A percentile compares a stretch with the other conserved stretches of the same genome.
phyloP scores from a whole-genome alignment of 495 filamentous ascomycete genomes.

The Sporormia fimetaria region DNA sequence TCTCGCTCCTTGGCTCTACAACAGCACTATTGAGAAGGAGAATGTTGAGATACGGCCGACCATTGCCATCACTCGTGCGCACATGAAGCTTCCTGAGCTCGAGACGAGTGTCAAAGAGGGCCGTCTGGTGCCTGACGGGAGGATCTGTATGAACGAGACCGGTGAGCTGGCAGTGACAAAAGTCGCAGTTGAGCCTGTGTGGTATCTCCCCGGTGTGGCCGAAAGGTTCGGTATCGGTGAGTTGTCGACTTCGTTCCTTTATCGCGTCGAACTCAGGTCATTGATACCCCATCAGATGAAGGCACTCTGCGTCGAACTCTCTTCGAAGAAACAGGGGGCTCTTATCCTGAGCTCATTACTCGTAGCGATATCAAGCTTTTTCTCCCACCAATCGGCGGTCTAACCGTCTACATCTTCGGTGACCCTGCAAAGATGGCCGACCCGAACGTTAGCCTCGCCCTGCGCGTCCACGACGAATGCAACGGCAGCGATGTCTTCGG shows the following conservation, averaged over 20 bases:
- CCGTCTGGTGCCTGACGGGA: conserved; percentile 74
- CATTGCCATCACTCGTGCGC: conserved; percentile 87
- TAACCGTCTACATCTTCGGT: conserved; percentile 96
- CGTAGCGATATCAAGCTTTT: conserved; percentile 90
- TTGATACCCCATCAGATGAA: conserved; percentile 48
- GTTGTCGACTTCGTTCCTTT: conserved; percentile 13
- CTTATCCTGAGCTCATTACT: conserved; percentile 85
- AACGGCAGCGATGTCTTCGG: conserved; percentile 98
- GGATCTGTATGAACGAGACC: conserved; percentile 67
- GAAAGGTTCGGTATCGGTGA: conserved; percentile 83
- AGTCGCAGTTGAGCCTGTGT: conserved; percentile 87
- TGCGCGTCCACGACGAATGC: conserved; percentile 92
- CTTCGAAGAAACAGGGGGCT: conserved; percentile 92
- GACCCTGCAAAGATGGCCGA: conserved; percentile 89
- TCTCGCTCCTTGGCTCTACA: conserved; percentile 70
- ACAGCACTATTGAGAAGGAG: conserved; percentile 54
- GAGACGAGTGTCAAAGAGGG: conserved; percentile 74
- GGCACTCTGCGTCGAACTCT: conserved; percentile 70
- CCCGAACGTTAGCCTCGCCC: conserved; percentile 66
- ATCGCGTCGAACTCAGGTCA: background rate
- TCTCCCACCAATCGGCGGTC: conserved; percentile 86
- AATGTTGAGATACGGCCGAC: conserved; percentile 82
- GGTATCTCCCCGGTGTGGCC: conserved; percentile 92
- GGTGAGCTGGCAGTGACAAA: conserved; percentile 94
- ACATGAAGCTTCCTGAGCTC: conserved; percentile 93